These are phyloP conservation scores for Trichodelitschia bisporula DNA, from an alignment of 495 filamentous ascomycete genomes.

Conservation along the genomic window DNA sequence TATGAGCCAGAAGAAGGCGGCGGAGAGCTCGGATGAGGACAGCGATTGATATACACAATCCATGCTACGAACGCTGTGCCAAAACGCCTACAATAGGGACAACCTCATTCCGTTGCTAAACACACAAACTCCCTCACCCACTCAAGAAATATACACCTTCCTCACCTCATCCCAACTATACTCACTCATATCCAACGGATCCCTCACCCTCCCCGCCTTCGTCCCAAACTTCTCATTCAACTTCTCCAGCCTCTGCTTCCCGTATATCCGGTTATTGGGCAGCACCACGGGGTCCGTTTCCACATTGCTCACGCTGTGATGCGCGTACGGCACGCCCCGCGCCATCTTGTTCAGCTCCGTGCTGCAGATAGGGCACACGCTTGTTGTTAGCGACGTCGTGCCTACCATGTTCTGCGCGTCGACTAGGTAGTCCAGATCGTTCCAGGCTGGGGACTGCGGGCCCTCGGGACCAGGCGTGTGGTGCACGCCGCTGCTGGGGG, in stretches of 20 bases:
- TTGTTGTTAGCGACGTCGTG: no score
- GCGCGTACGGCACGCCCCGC: slow-evolving; percentile 68
- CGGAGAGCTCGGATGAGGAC: not conserved
- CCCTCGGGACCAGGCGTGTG: no score
- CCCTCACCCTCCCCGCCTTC: slow-evolving; percentile 42
- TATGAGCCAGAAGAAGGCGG: not conserved
- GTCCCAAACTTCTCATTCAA: slow-evolving; percentile 52
- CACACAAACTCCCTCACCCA: not conserved
- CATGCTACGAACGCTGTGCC: no score
- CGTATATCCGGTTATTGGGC: slow-evolving; percentile 73
- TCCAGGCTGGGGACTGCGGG: no score
- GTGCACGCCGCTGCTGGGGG: no score
- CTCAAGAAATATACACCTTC: slow-evolving; percentile 64
- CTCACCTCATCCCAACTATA: slow-evolving; percentile 36
- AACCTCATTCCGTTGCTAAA: not conserved
- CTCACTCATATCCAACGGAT: slow-evolving; percentile 42
- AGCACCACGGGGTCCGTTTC: slow-evolving; percentile 68
- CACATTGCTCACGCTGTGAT: slow-evolving; percentile 79
- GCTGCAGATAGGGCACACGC: slow-evolving; percentile 84
- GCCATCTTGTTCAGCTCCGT: slow-evolving; percentile 86
- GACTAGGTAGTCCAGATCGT: not conserved
- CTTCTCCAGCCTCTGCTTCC: slow-evolving; percentile 43
- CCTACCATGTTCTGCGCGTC: not conserved
- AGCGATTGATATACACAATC: not conserved
- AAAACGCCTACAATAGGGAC: not conserved